Percentiles rank a stretch among this genome's conserved stretches.
Conservation (phyloP, 139 green algal species). For the Micractinium conductrix region DNA sequence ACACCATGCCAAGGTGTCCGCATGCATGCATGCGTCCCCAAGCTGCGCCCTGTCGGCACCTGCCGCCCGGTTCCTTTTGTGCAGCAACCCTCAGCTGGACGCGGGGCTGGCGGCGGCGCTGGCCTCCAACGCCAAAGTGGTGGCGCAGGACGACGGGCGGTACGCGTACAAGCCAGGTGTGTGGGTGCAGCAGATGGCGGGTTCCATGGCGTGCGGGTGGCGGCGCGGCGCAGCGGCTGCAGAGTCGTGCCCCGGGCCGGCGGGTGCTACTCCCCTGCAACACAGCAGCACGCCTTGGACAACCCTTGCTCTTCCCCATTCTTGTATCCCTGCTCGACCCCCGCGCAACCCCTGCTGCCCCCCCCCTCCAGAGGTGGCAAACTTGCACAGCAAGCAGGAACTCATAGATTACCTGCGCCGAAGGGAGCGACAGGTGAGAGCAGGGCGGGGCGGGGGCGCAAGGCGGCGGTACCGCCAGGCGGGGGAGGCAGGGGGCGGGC, state of each 20-base stretch:
- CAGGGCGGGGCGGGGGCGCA: background rate
- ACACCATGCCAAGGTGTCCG: background rate
- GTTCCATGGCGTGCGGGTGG: too few species aligned
- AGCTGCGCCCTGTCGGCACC: background rate
- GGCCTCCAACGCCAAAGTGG: slow-evolving; percentile 19
- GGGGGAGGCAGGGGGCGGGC: background rate
- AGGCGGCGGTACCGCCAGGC: too few species aligned
- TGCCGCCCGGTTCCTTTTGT: background rate
- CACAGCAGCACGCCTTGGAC: too few species aligned
- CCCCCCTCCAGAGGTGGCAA: slow-evolving; percentile 28
- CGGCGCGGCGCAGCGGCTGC: too few species aligned
- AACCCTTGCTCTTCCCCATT: too few species aligned
- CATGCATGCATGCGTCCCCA: background rate
- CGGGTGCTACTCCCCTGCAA: too few species aligned
- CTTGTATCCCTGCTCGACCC: too few species aligned
- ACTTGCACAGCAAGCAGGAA: slow-evolving; percentile 34
- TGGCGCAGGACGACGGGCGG: slow-evolving; percentile 2
- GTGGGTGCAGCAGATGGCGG: background rate
- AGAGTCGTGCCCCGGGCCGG: too few species aligned
- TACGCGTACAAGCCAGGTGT: slow-evolving; percentile 14
- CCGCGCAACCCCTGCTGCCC: background rate
- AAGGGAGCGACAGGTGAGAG: background rate
- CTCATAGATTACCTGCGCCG: slow-evolving; percentile 34
- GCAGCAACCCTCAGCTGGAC: slow-evolving; percentile 1
- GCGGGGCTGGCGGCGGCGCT: slow-evolving; percentile 1